These are phyloP conservation scores for Epichloe gansuensis DNA, from an alignment of 2,329 filamentous ascomycete species.

Conservation along the genomic window DNA sequence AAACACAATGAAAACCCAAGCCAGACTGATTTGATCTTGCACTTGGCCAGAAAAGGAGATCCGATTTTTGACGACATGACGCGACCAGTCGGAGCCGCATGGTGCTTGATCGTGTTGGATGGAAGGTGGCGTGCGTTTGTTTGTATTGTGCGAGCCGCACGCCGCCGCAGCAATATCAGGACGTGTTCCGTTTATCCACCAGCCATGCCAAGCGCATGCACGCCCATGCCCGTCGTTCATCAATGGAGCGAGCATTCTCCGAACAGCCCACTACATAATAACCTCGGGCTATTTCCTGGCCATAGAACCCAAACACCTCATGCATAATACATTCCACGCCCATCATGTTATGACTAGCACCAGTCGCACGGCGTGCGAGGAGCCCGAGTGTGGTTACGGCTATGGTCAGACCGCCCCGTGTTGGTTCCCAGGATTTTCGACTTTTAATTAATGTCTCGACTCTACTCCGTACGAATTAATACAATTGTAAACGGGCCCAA, in stretches of 20 bases:
- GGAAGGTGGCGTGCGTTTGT: background rate
- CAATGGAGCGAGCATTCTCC: background rate
- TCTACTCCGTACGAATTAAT: background rate
- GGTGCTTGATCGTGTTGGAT: background rate
- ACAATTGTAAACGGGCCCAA: too few relatives aligned
- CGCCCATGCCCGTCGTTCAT: background rate
- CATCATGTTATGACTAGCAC: background rate
- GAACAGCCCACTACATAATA: too few relatives aligned
- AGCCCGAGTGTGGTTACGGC: background rate
- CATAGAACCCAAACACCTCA: background rate
- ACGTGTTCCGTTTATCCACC: background rate
- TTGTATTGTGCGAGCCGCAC: background rate
- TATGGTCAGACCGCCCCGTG: background rate
- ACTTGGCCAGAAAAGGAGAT: constrained; percentile 1
- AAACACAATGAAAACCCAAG: background rate
- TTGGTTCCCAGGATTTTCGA: background rate
- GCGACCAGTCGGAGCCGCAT: constrained; percentile 1
- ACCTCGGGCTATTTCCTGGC: background rate
- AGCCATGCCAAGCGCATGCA: background rate
- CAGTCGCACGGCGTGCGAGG: constrained; percentile 2
- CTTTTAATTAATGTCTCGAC: background rate
- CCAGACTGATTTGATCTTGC: background rate
- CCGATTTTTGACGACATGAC: constrained; percentile 3
- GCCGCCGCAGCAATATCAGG: background rate
- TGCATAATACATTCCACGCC: background rate